Percentiles rank a stretch among this genome's conserved stretches.
These are phyloP conservation scores for Aspergillus sp. DNA, from an alignment of 2,329 filamentous ascomycete species.

Conservation along the genomic window DNA sequence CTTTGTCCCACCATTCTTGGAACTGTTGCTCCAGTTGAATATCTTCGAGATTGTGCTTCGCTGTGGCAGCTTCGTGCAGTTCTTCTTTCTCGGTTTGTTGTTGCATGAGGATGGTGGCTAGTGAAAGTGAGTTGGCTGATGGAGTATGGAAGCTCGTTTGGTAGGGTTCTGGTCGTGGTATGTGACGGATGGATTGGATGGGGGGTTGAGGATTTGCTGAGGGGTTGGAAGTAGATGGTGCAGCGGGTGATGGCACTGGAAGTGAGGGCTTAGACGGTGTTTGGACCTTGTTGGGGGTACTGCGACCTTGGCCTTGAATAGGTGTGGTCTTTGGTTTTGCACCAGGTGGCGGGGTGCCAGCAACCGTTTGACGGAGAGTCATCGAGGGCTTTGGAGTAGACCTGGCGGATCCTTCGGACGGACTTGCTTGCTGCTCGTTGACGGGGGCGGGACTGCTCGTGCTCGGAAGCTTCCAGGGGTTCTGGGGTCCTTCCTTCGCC, in stretches of 20 bases:
- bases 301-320: conserved; percentile 51
- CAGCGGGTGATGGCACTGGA: conserved; percentile 39
- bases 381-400: conserved; percentile 50
- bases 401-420: conserved; percentile 24
- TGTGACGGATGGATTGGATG: conserved; percentile 53
- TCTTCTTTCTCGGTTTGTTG: conserved; percentile 82
- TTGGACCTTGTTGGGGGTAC: conserved; percentile 21
- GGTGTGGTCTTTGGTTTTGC: conserved; percentile 37
- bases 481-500: conserved; percentile 38
- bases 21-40: conserved; percentile 98
- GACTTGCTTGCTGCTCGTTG: conserved; percentile 16
- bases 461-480: conserved; percentile 65
- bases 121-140: conserved; percentile 67
- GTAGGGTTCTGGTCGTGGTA: conserved; percentile 40
- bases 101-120: conserved; percentile 85
- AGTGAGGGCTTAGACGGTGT: conserved; percentile 19
- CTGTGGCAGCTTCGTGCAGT: conserved; percentile 73
- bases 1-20: conserved; percentile 62
- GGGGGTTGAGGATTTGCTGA: conserved; percentile 29
- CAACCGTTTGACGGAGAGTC: conserved; percentile 63
- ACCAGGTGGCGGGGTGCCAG: conserved; percentile 43
- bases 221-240: conserved; percentile 26
- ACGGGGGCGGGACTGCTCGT: conserved; percentile 31
- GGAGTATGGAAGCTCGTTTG: conserved; percentile 48
- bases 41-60: conserved; percentile 86